Evolutionary conservation across 192 early-diverging fungal genomes (phyloP), one percentile per base, ranked within the genome.

Genomic region (Dissophora ornata): DNA sequence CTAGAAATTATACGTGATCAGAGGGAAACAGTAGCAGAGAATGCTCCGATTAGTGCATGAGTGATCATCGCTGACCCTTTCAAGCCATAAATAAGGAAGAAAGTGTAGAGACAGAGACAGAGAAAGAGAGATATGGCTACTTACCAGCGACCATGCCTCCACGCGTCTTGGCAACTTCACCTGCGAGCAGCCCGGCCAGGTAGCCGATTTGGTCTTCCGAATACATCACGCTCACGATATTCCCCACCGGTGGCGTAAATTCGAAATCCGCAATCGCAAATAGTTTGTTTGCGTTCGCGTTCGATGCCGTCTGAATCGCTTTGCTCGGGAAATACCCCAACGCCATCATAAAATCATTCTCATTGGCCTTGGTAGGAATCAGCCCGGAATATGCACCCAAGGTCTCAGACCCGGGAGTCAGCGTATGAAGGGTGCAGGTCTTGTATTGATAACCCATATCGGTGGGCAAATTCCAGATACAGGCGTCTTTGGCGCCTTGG

Each of bases 211-310:
- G 68, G n/a, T 80, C 79, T 36, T 73, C 79, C 25, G 59, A 67
- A 62, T 65, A 71, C 69, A 80, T 62, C 8, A 80, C 53, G 22
- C 79, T 80, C 16, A 54, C 79, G 57, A 80, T 80, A 32, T 80
- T 80, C 1, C 44, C 69, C 30, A 73, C 70, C 0, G 79, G 79
- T 2, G 79, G 79, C 6, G 64, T 67, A 45, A 80, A 80, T 30
- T 80, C 79, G 30, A 80, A 80, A 25, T 74, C 69, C 3, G 48
- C 63, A 44, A 80, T 80, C 34, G 56, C 79, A 71, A 80, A 80
- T 48, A 62, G 29, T 58, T 80, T 80, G 45, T 61, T 62, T 6
- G 36, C 51, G 42, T 80, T 70, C n/a, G 62, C 33, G 15, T 45
- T 60, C 19, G 79, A 69, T 0, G 70, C 59, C 0, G 68, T 60